Evolutionary conservation across 2,329 filamentous ascomycete genomes (phyloP), one percentile per base, ranked within the genome.

Genomic region (Xylogone sp.): DNA sequence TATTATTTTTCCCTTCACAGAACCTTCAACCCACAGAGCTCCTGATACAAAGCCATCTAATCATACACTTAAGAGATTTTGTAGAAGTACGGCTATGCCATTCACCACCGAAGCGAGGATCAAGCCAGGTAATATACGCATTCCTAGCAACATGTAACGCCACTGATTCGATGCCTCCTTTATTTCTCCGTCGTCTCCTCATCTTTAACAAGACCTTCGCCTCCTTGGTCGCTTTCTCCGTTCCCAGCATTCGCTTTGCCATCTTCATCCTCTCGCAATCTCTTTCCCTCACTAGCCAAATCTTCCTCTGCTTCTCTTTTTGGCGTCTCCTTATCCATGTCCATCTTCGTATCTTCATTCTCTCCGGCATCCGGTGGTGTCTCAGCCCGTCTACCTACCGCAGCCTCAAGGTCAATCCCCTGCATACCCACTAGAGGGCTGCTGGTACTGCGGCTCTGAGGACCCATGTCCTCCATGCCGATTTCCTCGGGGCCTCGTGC

Each of bases 401-500:
- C 82, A 19, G 80, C 81, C 62, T 82, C 81, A 20, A 85, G 68
- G 59, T 85, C 78, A 53, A 85, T 81, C 12, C 73, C 77, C 48
- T 76, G 74, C 68, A 79, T 76, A 46, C 67, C 60, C 45, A 59
- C 53, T 43, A 73, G 68, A 50, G 74, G 67, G 20, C 71, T 64
- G 52, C 68, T 67, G 22, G 68, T 65, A 42, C 67, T 72, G 16
- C 66, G 71, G 49, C 69, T 72, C 69, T 89, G 92, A 9, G 88
- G 84, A 0, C 94, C 94, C 58, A 90, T 87, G 65, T 99, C 94
- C 60, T 89, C 84, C 53, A 91, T 83, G 3, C 92, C 93, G 47
- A 97, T 87, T 59, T 90, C 79, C 24, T 90, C 83, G 0, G 94
- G 94, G 0, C 93, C 93, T 42, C 90, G 80, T 0, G 88, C 90